Evolutionary conservation across 1,139 yeast species (phyloP), one percentile per base, ranked within the genome.

Genomic region (Pichia sp.): DNA sequence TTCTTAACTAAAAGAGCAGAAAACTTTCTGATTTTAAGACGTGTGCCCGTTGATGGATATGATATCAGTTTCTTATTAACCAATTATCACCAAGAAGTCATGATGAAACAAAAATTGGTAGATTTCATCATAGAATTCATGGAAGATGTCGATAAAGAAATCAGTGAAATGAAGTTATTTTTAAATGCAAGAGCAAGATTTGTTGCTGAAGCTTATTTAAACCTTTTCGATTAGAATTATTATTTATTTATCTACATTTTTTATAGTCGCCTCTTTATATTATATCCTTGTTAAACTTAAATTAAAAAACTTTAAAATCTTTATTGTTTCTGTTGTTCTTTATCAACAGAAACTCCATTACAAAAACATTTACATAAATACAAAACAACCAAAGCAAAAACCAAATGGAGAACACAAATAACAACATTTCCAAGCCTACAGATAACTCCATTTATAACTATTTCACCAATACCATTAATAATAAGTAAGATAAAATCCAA

Each of bases 141-240:
- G 98, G 98, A 91, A 64, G 98, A 89, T 57, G 98, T 91, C 21
- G 99, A 91, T 64, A 91, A 89, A 68, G 99, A 91, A 64, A 93
- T 91, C 59, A 86, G 96, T 63, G 99, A 91, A 63, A 93, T 91
- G 95, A 93, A 93, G 65, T 73, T 91, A 61, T 93, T 91, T 62
- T 76, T 93, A 63, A 91, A 91, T 61, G 96, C 98, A 22, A 77
- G 99, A 59, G 98, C 99, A 16, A 82, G 99, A 69, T 93, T 87
- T 48, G 93, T 89, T 40, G 99, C 98, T 19, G 98, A 93, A 64
- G 91, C 95, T 11, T 89, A 87, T 61, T 71, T 89, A 55, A 80
- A 84, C 32, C 82, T 82, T 23, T 80, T 80, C 55, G 87, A 80
- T 62, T 80, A 25, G 30, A n/a, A n/a, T n/a, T 29, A 13, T 28